Base-by-base conservation (phyloP, 768 basidiomycete genomes). In the Filobasidium floriforme region DNA sequence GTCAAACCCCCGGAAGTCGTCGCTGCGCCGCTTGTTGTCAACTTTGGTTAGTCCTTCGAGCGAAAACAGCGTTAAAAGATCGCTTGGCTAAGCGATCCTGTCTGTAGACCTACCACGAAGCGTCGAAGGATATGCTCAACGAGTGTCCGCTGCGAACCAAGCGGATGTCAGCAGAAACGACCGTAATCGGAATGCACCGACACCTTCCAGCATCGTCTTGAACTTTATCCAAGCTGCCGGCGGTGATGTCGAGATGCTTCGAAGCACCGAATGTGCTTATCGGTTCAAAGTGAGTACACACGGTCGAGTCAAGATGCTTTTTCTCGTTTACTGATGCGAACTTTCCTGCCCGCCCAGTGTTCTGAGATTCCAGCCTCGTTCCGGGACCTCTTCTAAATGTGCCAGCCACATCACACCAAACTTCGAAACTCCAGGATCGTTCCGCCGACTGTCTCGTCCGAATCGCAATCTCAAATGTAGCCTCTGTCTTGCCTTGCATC, bases 201-300 rank as follows among this genome's bases (percentile, higher is more conserved):
- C 26, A 46, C 22, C 37, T 1, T 52, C 60, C 18, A 96, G 94
- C 32, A 89, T 97, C 62, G 84, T 96, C 67, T 84, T 99, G 75
- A 98, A 94, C 79, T 92, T 98, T 73, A 93, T 98, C 68, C 96
- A 93, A 65, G 94, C 93, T 63, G 92, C 92, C 15, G 92, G 93
- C 37, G 93, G 92, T 49, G 94, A 98, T 77, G 93, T 97, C 63
- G 94, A 98, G 81, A 96, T 97, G 92, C 82, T 98, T 69, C 85
- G 94, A 75, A 90, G 89, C 72, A 97, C 97, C 83, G 94, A 98
- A 82, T 94, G 92, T 84, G 94, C 92, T 81, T 97, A 94, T 84
- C 71, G 76, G 22, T 80, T 80, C 71, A 80, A 80, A 69, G 77
- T 77, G 64, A 54, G 77, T 71, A 10, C 41, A 24, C 67, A 44